Evolutionary conservation across 164 flowering plant species (phyloP), one percentile per base, ranked within the genome.

Genomic region (Aristolochia californica): DNA sequence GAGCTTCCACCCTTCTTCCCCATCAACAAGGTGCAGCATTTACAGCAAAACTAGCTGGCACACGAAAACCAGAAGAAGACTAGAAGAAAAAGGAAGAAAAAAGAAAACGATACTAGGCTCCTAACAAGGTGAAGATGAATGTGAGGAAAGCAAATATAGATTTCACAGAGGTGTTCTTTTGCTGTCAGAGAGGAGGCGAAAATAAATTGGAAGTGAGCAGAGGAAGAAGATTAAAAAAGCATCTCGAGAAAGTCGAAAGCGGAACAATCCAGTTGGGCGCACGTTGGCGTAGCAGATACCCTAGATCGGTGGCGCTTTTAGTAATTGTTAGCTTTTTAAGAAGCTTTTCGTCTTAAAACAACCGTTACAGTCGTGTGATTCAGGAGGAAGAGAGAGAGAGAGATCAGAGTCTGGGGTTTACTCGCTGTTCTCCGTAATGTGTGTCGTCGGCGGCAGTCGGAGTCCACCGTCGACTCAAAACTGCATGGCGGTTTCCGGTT

Each of bases 1-100:
- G 83, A 79, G 49, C 38, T 72, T 13, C 77, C 72, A 56, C 77
- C 79, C 44, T 71, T 72, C 71, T 78, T 81, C 23, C 80, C 83
- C 83, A 79, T 79, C 24, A 45, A 12, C 55, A 66, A 55, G 16
- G 27, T 50, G 45, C 30, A 30, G 67, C 69, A 68, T 68, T 67
- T 57, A 72, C 70, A 59, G 47, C 53, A 16, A 58, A 53, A 43
- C 40, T 44, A 22, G 5, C 24, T 2, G 27, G 21, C 11, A 22
- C 20, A 48, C 22, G 22, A 20, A 60, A 56, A 22, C 24, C 26
- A 28, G 52, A n/a, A 4, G 20, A 61, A 15, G 44, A 56, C 17
- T 23, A 20, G 51, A 23, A 43, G 14, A 17, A 45, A 58, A 40
- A 47, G 65, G 24, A 23, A 66, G 53, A 48, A 40, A 52, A 1